phyloP scores from a whole-genome alignment of 495 filamentous ascomycete genomes.

The Aspergillus bertholletiae region DNA sequence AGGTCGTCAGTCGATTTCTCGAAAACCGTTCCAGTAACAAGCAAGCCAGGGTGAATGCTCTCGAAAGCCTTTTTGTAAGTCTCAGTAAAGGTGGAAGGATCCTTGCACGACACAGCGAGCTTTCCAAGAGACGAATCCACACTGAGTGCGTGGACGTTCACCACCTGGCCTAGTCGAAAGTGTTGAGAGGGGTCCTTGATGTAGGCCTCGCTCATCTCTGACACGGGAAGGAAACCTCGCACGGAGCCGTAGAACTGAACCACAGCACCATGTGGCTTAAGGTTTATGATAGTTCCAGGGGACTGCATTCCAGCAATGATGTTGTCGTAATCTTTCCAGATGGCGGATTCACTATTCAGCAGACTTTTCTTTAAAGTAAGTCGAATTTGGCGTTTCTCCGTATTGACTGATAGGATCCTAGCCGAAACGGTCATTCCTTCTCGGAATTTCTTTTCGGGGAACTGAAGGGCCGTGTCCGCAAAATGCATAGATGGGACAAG shows the following conservation, averaged over 20 bases:
- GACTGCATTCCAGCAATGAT: conserved; percentile 67
- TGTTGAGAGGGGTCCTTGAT: conserved; percentile 86
- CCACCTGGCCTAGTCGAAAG: conserved; percentile 84
- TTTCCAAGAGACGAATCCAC: conserved; percentile 67
- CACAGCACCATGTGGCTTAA: conserved; percentile 74
- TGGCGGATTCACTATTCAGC: conserved; percentile 75
- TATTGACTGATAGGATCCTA: conserved; percentile 76
- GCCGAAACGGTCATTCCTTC: conserved; percentile 81
- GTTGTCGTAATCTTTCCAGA: conserved; percentile 71
- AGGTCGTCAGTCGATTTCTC: conserved; percentile 82
- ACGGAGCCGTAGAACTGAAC: conserved; percentile 89
- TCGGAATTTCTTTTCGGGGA: conserved; percentile 93
- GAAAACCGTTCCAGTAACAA: conserved; percentile 73
- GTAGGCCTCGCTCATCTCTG: conserved; percentile 96
- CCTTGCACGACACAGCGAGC: conserved; percentile 90
- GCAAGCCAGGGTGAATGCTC: conserved; percentile 62
- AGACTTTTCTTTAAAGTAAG: conserved; percentile 92
- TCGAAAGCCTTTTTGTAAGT: conserved; percentile 73
- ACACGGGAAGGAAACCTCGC: conserved; percentile 80
- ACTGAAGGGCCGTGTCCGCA: conserved; percentile 79
- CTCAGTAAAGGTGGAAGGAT: conserved; percentile 69
- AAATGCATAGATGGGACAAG: conserved; percentile 85
- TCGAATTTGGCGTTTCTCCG: conserved; percentile 72
- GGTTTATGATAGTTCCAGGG: conserved; percentile 78
- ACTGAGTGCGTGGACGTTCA: conserved; percentile 78